These are phyloP conservation scores for Leccinum fuscescens DNA, from an alignment of 1,284 basidiomycete species.

Conservation along the genomic window DNA sequence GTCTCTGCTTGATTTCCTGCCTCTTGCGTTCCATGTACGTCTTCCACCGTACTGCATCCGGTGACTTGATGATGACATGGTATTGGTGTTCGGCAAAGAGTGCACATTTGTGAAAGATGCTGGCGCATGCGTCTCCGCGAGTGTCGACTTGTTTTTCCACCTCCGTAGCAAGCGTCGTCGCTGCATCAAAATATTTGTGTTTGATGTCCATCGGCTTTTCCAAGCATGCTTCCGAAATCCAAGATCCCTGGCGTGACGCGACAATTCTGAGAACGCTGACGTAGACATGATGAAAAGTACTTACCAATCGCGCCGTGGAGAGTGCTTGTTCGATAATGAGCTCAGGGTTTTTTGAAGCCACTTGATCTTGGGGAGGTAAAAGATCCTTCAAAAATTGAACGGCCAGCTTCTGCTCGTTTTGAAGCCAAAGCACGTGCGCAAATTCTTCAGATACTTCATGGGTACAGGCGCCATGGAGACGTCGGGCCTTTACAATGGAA, in stretches of 20 bases:
- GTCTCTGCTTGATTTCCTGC: constrained; percentile 56
- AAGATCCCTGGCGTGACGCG: constrained; percentile 64
- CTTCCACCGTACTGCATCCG: constrained; percentile 71
- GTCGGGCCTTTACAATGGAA: constrained; percentile 74
- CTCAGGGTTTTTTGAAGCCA: constrained; percentile 14
- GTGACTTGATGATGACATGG: constrained; percentile 63
- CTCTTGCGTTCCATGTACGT: constrained; percentile 73
- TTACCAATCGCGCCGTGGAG: constrained; percentile 61
- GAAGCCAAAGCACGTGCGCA: constrained; percentile 86
- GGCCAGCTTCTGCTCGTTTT: constrained; percentile 82
- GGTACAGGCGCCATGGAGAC: constrained; percentile 48
- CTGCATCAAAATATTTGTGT: constrained; percentile 66
- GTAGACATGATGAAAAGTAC: constrained; percentile 20
- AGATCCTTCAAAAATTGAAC: constrained; percentile 70
- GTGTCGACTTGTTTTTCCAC: constrained; percentile 19
- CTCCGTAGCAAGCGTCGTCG: constrained; percentile 45
- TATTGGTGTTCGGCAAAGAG: constrained; percentile 89
- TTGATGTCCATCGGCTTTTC: constrained; percentile 81
- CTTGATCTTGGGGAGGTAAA: constrained; percentile 26
- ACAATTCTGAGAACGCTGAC: constrained; percentile 3
- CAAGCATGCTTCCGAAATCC: constrained; percentile 85
- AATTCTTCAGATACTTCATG: constrained; percentile 77
- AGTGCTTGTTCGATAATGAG: constrained; percentile 41
- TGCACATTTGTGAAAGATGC: constrained; percentile 83
- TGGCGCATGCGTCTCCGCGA: constrained; percentile 43